phyloP scores from a whole-genome alignment of 768 basidiomycete genomes.

The Pulveroboletus sp. region DNA sequence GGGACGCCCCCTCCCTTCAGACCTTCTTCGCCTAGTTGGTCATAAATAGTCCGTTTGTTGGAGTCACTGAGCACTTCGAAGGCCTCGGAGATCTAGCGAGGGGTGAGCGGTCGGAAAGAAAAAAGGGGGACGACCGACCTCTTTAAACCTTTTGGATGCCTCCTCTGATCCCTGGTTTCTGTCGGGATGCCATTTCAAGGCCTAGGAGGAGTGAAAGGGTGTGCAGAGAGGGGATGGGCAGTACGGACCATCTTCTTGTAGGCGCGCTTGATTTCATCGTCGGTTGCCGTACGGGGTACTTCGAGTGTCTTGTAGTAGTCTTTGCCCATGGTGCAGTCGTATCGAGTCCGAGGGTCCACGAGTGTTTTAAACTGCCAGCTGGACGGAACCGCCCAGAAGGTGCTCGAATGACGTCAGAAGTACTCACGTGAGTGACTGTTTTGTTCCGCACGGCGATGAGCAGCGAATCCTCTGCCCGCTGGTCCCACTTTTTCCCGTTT shows the following conservation, averaged over 20 bases:
- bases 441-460: constrained; percentile 2
- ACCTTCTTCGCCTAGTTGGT: constrained; percentile 94
- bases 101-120: not conserved
- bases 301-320: constrained; percentile 90
- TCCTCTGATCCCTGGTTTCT: constrained; percentile 83
- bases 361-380: constrained; percentile 1
- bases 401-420: constrained; percentile 29
- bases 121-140: constrained; percentile 52
- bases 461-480: constrained; percentile 17
- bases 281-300: constrained; percentile 63
- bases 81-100: constrained; percentile 78
- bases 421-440: constrained; percentile 5
- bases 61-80: constrained; percentile 92
- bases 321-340: constrained; percentile 51
- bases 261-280: constrained; percentile 89
- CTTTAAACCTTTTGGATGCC: constrained; percentile 87
- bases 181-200: constrained; percentile 94
- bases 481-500: constrained; percentile 67
- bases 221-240: not conserved
- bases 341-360: too few relatives aligned
- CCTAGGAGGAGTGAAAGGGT: constrained; percentile 38
- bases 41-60: constrained; percentile 80
- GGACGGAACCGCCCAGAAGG: constrained; percentile 37
- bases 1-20: constrained; percentile 68
- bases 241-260: constrained; percentile 85